A percentile compares a stretch with the other conserved stretches of the same genome.
Evolutionary conservation across 108 stramenopile genomes (phyloP).

Genomic region (Cyclostephanos tholiformis): DNA sequence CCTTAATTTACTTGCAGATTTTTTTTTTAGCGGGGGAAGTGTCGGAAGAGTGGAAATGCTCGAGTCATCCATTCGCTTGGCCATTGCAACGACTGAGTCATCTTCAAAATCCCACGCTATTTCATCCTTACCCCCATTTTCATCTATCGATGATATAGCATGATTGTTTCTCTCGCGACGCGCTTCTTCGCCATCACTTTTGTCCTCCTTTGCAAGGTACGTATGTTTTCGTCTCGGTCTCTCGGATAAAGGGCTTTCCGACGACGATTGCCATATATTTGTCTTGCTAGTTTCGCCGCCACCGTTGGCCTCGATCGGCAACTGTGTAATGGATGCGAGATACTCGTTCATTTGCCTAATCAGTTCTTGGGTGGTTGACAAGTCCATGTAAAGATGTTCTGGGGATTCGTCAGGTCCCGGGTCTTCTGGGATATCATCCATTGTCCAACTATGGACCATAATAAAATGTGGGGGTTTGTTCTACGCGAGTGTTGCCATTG

Average conservation of each 20-base stretch:
- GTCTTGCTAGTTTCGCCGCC: neutral
- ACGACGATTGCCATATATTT: neutral
- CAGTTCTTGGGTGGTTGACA: neutral
- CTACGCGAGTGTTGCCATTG: too few relatives aligned
- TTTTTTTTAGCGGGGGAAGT: neutral
- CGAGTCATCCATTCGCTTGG: constrained; percentile 38
- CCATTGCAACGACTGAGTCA: constrained; percentile 46
- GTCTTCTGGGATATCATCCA: too few relatives aligned
- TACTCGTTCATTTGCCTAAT: constrained; percentile 19
- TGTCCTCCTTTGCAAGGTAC: too few relatives aligned
- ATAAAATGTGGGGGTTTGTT: too few relatives aligned
- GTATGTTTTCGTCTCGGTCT: neutral
- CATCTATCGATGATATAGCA: neutral
- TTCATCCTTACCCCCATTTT: neutral
- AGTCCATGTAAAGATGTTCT: too few relatives aligned
- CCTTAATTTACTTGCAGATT: neutral
- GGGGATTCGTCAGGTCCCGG: too few relatives aligned
- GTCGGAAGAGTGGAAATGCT: constrained; percentile 6
- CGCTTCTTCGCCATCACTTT: too few relatives aligned
- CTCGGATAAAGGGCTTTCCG: neutral
- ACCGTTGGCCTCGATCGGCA: neutral
- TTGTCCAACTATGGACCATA: too few relatives aligned
- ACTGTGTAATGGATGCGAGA: constrained; percentile 9
- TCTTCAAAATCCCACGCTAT: constrained; percentile 3
- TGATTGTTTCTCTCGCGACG: neutral